Base-by-base conservation (phyloP, 257 asterid genomes). In the Mitragyna speciosa region DNA sequence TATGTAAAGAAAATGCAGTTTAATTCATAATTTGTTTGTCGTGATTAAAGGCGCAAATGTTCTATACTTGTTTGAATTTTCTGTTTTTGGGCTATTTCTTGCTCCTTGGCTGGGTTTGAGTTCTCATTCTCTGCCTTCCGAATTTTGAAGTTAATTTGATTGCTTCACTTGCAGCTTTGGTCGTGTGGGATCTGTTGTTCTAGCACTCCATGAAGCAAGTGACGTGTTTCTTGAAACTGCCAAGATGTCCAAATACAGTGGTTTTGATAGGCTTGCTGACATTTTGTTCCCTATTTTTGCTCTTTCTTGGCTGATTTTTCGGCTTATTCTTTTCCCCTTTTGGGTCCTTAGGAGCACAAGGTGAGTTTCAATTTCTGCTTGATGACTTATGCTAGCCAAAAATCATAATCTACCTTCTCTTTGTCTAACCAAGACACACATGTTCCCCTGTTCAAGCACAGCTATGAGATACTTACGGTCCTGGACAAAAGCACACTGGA, bases 201-300 rank as follows among this genome's bases (percentile, higher is more conserved):
- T 86, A 69, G 85, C 83, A 22, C 75, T 86, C 43, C 89, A 86
- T 45, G 89, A 86, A 39, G 89, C 80, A 65, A 81, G 85, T 51
- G 89, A 86, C 67, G 85, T 86, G 64, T 83, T 86, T n/a, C 51
- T 86, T 73, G 89, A 86, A 73, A 20, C 68, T 48, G 89, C 85
- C 28, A 86, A 86, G 85, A 83, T 83, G 47, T 83, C 82, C 0
- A 86, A 76, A 73, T 83, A 86, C 78, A 75, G 84, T 59, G 87
- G 85, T 76, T 70, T 67, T 45, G 52, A 81, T 12, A 36, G 26
- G 20, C 76, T 81, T 66, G 79, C 89, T 63, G 78, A 77, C 75
- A 12, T 75, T 73, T 86, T 79, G 63, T 86, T 86, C 80, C 5
- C 45, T 7, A 28, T 79, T 73, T 86, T 86, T 39, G 84, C 48